A percentile compares a stretch with the other conserved stretches of the same genome.
Conservation (phyloP, 257 asterid genomes). For the Solanum pimpinellifolium region DNA sequence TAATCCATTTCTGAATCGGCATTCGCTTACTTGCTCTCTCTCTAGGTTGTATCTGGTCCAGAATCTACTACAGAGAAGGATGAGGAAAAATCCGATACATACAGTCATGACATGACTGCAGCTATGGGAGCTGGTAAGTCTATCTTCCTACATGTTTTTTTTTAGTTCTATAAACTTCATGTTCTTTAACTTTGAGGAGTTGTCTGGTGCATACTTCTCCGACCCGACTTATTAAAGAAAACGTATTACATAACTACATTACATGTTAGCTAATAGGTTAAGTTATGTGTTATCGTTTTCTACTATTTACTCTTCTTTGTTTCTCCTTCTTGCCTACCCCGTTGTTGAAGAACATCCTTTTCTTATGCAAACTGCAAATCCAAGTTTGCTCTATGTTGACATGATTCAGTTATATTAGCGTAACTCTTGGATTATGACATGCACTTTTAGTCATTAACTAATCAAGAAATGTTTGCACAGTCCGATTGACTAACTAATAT, state of each 20-base stretch:
- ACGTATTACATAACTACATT: background rate
- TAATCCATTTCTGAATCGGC: background rate
- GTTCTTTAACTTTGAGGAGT: background rate
- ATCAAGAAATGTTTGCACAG: background rate
- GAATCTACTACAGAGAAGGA: slow-evolving; percentile 39
- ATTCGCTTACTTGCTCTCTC: background rate
- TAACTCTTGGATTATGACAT: background rate
- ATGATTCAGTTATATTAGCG: background rate
- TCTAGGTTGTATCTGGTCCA: slow-evolving; percentile 67
- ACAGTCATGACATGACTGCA: slow-evolving; percentile 87
- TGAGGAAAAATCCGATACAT: slow-evolving; percentile 57
- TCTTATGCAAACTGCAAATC: background rate
- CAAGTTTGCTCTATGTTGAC: background rate
- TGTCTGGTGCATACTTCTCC: background rate
- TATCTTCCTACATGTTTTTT: background rate
- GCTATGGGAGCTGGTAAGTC: slow-evolving; percentile 96
- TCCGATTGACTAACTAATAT: background rate
- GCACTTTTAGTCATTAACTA: background rate
- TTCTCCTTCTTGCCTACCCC: background rate
- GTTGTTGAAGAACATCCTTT: background rate
- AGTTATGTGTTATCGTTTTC: background rate
- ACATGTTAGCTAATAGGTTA: background rate
- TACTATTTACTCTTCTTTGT: background rate
- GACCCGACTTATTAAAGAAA: background rate
- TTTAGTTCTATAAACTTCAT: background rate